Conservation (phyloP, 1,284 basidiomycete genomes). For the Apiotrichum sp. region DNA sequence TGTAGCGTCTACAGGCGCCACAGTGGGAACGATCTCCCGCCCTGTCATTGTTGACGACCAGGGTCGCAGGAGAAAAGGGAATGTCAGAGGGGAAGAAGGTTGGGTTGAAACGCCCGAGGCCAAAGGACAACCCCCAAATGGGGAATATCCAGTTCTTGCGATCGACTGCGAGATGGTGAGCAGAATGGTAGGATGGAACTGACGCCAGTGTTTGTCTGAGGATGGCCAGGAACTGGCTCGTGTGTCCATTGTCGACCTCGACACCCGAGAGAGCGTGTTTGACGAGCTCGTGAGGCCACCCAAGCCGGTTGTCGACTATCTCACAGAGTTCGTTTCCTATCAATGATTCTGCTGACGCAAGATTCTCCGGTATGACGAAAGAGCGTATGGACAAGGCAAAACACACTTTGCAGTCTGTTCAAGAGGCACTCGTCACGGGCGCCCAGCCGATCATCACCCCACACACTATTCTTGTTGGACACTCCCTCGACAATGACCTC, state of each 20-base stretch:
- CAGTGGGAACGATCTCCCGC: not conserved
- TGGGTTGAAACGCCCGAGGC: constrained; percentile 65
- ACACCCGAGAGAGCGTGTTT: constrained; percentile 64
- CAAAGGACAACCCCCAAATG: constrained; percentile 24
- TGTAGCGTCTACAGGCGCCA: not conserved
- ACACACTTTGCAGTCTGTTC: constrained; percentile 69
- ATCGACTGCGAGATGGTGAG: constrained; percentile 92
- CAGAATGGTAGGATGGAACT: not conserved
- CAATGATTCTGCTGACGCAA: constrained; percentile 32
- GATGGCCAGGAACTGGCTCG: constrained; percentile 80
- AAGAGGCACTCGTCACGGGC: constrained; percentile 58
- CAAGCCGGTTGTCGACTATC: constrained; percentile 74
- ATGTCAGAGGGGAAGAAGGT: constrained; percentile 54
- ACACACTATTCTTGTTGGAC: constrained; percentile 81
- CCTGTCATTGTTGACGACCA: constrained; percentile 12
- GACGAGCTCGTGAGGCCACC: constrained; percentile 80
- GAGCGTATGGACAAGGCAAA: constrained; percentile 61
- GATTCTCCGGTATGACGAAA: constrained; percentile 85
- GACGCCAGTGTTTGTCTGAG: constrained; percentile 66
- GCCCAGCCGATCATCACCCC: constrained; percentile 51
- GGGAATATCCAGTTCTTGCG: constrained; percentile 44
- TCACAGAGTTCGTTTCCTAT: constrained; percentile 61
- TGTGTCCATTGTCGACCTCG: constrained; percentile 72
- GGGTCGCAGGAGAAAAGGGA: constrained; percentile 45
- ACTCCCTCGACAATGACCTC: constrained; percentile 86